Base-by-base conservation (phyloP, 805 yeast species). In the Groenewaldozyma salmanticensis region DNA sequence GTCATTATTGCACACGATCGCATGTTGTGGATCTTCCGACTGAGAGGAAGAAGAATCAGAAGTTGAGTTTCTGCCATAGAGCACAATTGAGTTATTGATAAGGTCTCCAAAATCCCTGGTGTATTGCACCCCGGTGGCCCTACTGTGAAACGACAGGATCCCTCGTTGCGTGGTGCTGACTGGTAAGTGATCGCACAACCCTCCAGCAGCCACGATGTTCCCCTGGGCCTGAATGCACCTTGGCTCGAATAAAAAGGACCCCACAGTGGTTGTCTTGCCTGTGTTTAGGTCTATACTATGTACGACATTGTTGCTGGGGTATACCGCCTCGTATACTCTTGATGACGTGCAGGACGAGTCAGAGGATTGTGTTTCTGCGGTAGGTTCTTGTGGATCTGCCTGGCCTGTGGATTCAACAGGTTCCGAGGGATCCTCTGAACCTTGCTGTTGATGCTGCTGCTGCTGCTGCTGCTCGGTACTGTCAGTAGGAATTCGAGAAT, bases 1-100 rank as follows among this genome's bases (percentile, higher is more conserved):
- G 58, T 88, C 97, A 58, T 88, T 88, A 58, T 87, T 88, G 60
- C 96, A 87, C 18, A 84, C 74, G 45, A 75, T 71, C 1, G 88
- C 72, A 35, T 68, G 65, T 7, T 7, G 7, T 24, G 29, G 29
- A 24, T 24, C 29, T 54, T 70, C 79, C 21, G 31, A 31, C 16
- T 38, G 32, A 27, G 27, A 27, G 19, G 27, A 34, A 1, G 45
- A 4, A 33, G 68, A 66, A 7, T 64, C 57, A 19, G 48, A 35
- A 3, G 59, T 44, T 3, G 72, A 55, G 11, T 58, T 46, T n/a
- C 17, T 18, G 9, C 35, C 3, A 21, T 48, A 59, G 31, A 61
- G 44, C 7, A 51, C 46, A 32, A 86, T 94, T 37, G 84, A 75
- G 59, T 87, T 87, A 59, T 86, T 87, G 52, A 88, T 86, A 62